Base-by-base conservation (phyloP, 2,329 filamentous ascomycete genomes). In the Talaromyces sp. region DNA sequence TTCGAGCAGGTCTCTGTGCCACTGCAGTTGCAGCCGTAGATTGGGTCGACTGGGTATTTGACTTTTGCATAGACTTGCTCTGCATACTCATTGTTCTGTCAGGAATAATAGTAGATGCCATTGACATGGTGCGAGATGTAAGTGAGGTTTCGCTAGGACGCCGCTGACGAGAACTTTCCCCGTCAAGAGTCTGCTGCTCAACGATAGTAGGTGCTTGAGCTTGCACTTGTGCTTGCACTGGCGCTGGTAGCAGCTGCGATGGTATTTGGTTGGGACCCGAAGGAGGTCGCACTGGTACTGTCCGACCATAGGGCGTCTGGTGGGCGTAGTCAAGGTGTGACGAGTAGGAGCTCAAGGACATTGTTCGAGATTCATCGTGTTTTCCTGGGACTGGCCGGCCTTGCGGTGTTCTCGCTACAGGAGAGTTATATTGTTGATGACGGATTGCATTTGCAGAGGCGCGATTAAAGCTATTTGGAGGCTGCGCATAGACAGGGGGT, bases 311-410 rank as follows among this genome's bases (percentile, higher is more conserved):
- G 85, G 93, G 95, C 6, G 92, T 97, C 75, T 97, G 93, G 12
- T 97, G 93, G 12, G 80, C 77, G 73, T 94, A 89, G 51, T 92
- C 81, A 68, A 90, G 83, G 67, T 95, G 91, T 58, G 88, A 82
- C 3, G 88, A 83, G 66, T 91, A 90, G 10, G 90, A 91, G 5
- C 89, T 94, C 88, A 99, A 88, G 52, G 93, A 96, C 94, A 97
- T 97, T 64, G 94, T 88, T 61, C 94, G 86, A 74, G 97, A 93
- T 68, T 97, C 93, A 59, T 95, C 91, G 63, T 92, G 89, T 58
- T 93, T 87, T 71, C 97, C 92, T 1, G 94, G 94, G 9, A 99
- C 92, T 38, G 94, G 82, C 62, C 94, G 85, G 32, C 94, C 94
- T 73, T 97, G 92, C 9, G 92, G 91, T 2, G 94, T 99, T 54